phyloP scores from a whole-genome alignment of 2,329 filamentous ascomycete species.

The Huntiella savannae region DNA sequence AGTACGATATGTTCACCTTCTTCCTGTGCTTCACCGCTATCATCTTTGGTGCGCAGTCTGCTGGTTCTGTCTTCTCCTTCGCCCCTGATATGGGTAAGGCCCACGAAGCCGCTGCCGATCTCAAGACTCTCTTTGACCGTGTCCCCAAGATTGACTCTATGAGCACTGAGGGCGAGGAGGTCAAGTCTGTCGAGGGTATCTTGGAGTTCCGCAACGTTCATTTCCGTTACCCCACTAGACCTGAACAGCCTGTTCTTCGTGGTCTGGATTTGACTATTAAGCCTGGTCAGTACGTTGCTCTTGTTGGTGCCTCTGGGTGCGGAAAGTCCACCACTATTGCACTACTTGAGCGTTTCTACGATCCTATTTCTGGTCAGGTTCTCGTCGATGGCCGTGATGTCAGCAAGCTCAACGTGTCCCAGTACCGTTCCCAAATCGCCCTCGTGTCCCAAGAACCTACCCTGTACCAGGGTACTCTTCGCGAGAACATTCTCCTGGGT shows the following conservation, averaged over 20 bases:
- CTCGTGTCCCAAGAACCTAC: constrained; percentile 91
- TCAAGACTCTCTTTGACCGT: constrained; percentile 71
- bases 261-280: constrained; percentile 58
- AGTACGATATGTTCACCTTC: constrained; percentile 71
- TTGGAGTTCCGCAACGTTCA: constrained; percentile 87
- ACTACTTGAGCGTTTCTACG: constrained; percentile 84
- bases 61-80: constrained; percentile 75
- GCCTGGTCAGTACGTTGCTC: constrained; percentile 66
- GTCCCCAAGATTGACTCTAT: constrained; percentile 68
- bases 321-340: constrained; percentile 91
- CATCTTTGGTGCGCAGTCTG: constrained; percentile 82
- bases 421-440: constrained; percentile 67
- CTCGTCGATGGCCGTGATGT: constrained; percentile 73
- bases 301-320: constrained; percentile 87
- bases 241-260: constrained; percentile 78
- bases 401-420: constrained; percentile 59
- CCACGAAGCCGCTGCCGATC: constrained; percentile 58
- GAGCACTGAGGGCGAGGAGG: constrained; percentile 45
- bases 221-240: constrained; percentile 82
- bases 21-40: constrained; percentile 79
- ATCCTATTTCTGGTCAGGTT: constrained; percentile 62
- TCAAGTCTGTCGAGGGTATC: constrained; percentile 49
- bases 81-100: constrained; percentile 89
- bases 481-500: constrained; percentile 76
- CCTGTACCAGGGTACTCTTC: constrained; percentile 79